Evolutionary conservation across 441 rosid species (phyloP).

Genomic region (Croton setiger): DNA sequence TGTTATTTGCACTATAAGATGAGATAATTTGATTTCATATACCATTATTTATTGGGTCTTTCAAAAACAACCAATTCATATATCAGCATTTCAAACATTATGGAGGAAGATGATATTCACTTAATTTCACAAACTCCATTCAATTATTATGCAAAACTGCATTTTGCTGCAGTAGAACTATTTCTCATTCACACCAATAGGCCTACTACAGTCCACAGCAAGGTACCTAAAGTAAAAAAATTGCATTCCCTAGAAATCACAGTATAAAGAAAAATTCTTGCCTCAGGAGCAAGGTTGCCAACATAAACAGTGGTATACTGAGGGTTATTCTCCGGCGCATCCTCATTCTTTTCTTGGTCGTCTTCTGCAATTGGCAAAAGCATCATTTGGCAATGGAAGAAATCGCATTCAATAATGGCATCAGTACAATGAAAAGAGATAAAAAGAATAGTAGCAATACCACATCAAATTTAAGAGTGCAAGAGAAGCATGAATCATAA

Average conservation of each 20-base stretch:
- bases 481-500: background rate
- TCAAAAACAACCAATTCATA: background rate
- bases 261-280: constrained; percentile 22
- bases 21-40: background rate
- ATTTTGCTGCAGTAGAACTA: background rate
- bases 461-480: background rate
- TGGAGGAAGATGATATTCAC: background rate
- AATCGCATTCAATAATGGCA: background rate
- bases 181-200: background rate
- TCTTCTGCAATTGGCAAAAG: constrained; percentile 44
- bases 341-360: constrained; percentile 56
- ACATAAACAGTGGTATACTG: constrained; percentile 76
- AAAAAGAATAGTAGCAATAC: background rate
- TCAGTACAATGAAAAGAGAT: background rate
- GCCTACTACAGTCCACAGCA: background rate
- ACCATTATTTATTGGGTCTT: background rate
- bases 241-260: background rate
- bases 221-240: background rate
- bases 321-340: constrained; percentile 72
- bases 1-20: background rate
- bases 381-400: background rate
- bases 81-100: background rate
- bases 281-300: constrained; percentile 85
- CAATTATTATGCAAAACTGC: background rate
- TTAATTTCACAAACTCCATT: background rate